Evolutionary conservation across 1,284 basidiomycete genomes (phyloP), one percentile per base, ranked within the genome.

Genomic region (Trichosporon faecale): DNA sequence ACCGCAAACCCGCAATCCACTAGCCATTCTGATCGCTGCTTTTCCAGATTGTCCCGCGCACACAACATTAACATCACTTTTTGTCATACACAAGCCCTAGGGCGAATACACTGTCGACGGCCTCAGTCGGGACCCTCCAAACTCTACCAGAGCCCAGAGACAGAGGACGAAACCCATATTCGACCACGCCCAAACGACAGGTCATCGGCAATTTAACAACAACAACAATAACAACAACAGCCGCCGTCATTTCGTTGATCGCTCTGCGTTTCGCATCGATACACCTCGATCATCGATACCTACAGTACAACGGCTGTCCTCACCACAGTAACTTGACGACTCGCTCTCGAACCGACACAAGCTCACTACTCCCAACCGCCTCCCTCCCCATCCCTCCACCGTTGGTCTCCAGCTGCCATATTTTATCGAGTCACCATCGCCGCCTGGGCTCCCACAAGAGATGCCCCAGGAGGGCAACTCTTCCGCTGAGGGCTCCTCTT

Each of bases 221-320:
- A 61, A 61, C 57, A 61, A 61, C 57, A 61, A 61, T n/a, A 60
- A 60, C 55, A 61, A 61, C 29, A 61, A 61, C 57, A 61, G n/a
- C 29, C 29, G 29, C 18, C 49, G 23, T 23, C 49, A 52, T 61
- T 33, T 33, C 57, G 18, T 14, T n/a, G 57, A 61, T 61, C 57
- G 8, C 16, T n/a, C 57, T n/a, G 27, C 57, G 23, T n/a, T 31
- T 33, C 57, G 57, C 57, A 31, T 31, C 27, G 29, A 33, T 2
- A 33, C 57, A 33, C n/a, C 57, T 31, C 16, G 27, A n/a, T 31
- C 57, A 6, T 61, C 57, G 29, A 61, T 29, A 11, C 29, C 57
- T 5, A 61, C 57, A 33, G 29, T 31, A 33, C 57, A 16, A 14
- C 57, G 27, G 29, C n/a, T 29, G 3, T 29, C 57, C 6, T 8